Conservation (phyloP, 148 eudicot species). For the Chenopodium berlandieri region DNA sequence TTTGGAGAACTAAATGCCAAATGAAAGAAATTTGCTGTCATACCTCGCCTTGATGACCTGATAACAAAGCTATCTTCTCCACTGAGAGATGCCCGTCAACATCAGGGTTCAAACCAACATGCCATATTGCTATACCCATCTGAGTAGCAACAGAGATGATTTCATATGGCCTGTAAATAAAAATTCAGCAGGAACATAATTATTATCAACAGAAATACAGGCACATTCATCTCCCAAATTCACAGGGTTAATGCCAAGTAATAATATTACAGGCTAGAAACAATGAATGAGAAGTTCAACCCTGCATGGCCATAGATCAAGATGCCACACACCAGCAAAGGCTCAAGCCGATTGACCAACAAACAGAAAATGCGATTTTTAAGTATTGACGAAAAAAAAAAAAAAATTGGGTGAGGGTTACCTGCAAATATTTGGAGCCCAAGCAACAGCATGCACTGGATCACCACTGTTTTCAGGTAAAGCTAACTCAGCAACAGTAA, state of each 20-base stretch:
- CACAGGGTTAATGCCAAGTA: background rate
- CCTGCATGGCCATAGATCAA: background rate
- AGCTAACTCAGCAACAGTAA: constrained; percentile 93
- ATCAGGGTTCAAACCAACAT: constrained; percentile 74
- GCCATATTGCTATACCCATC: constrained; percentile 90
- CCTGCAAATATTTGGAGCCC: constrained; percentile 99
- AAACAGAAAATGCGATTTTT: background rate
- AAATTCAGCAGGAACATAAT: background rate
- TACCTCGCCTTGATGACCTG: constrained; percentile 82
- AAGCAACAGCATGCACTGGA: constrained; percentile 77
- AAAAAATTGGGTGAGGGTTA: constrained; percentile 3
- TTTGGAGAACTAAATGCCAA: background rate
- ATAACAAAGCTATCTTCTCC: constrained; percentile 59
- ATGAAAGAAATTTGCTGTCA: background rate
- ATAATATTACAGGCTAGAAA: background rate
- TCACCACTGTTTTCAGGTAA: constrained; percentile 58
- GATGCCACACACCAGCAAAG: background rate
- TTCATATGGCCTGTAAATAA: constrained; percentile 71
- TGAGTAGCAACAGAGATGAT: constrained; percentile 70
- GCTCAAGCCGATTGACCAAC: background rate
- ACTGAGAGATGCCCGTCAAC: constrained; percentile 77
- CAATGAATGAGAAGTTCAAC: background rate
- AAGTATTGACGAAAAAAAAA: too few relatives aligned
- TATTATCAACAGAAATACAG: background rate
- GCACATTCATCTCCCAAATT: background rate